Percentiles rank a stretch among this genome's conserved stretches.
Conservation (phyloP, 345 rosid genomes). For the Murraya koenigii region DNA sequence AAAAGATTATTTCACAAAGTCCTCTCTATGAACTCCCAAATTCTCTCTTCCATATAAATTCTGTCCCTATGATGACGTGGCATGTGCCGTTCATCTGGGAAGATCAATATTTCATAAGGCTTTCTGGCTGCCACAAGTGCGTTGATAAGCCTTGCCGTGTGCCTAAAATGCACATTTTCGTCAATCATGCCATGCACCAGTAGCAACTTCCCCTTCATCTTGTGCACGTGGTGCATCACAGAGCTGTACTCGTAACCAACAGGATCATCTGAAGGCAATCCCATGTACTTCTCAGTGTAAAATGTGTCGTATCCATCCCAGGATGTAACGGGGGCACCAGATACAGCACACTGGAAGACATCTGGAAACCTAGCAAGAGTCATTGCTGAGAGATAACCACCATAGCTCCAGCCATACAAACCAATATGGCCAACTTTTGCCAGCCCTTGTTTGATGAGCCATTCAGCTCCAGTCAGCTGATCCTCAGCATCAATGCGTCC, state of each 20-base stretch:
- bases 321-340: conserved; percentile 92
- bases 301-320: conserved; percentile 97
- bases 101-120: conserved; percentile 69
- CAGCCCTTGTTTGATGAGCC: conserved; percentile 80
- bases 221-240: conserved; percentile 67
- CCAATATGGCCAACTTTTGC: conserved; percentile 72
- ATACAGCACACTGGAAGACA: conserved; percentile 64
- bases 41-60: conserved; percentile 87
- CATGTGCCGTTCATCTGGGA: conserved; percentile 92
- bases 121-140: conserved; percentile 72
- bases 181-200: conserved; percentile 94
- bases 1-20: conserved; percentile 43
- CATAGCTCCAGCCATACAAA: conserved; percentile 88
- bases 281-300: conserved; percentile 97
- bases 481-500: conserved; percentile 75
- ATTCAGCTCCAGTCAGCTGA: conserved; percentile 77
- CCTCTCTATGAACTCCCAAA: conserved; percentile 83
- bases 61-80: conserved; percentile 63
- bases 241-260: conserved; percentile 52
- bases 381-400: conserved; percentile 91
- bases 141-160: conserved; percentile 84
- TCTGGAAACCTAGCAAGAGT: conserved; percentile 62
- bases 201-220: conserved; percentile 62
- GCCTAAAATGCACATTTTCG: conserved; percentile 94
- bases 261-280: conserved; percentile 50